Evolutionary conservation across 768 basidiomycete species (phyloP).

Genomic region (Tylopilus plumbeoviolaceoides): DNA sequence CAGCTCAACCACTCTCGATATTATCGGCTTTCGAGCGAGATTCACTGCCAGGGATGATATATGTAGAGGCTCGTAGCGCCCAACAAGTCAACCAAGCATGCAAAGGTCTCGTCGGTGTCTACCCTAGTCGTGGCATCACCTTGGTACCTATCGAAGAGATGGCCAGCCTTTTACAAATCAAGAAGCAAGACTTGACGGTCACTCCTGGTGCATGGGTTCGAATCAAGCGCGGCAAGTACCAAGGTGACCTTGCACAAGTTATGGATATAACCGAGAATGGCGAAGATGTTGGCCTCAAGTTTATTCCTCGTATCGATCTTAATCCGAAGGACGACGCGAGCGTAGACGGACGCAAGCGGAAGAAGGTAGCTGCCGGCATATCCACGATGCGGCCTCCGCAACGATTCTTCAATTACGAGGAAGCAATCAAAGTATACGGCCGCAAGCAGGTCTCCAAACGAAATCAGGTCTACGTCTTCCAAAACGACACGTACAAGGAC

Average conservation of each 20-base stretch:
- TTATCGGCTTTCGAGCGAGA: slow-evolving; percentile 94
- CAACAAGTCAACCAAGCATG: slow-evolving; percentile 83
- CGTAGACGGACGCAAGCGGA: slow-evolving; percentile 71
- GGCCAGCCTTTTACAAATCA: slow-evolving; percentile 93
- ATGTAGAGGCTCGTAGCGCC: slow-evolving; percentile 88
- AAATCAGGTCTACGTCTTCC: slow-evolving; percentile 77
- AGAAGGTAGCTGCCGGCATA: slow-evolving; percentile 50
- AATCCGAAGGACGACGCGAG: slow-evolving; percentile 79
- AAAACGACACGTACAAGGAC: slow-evolving; percentile 89
- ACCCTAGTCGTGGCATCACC: slow-evolving; percentile 72
- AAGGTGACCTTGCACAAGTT: slow-evolving; percentile 93
- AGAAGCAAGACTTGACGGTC: slow-evolving; percentile 86
- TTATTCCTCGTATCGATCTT: slow-evolving; percentile 96
- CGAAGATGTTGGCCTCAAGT: slow-evolving; percentile 88
- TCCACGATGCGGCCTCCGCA: slow-evolving; percentile 81
- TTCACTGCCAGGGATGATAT: slow-evolving; percentile 92
- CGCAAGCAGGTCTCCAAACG: slow-evolving; percentile 72
- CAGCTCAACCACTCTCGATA: slow-evolving; percentile 75
- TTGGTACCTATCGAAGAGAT: slow-evolving; percentile 97
- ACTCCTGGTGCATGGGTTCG: slow-evolving; percentile 92
- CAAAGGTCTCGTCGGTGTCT: slow-evolving; percentile 90
- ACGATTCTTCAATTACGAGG: slow-evolving; percentile 90
- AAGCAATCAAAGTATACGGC: slow-evolving; percentile 83
- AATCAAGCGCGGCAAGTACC: slow-evolving; percentile 88
- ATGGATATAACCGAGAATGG: slow-evolving; percentile 91